A percentile compares a stretch with the other conserved stretches of the same genome.
These are phyloP conservation scores for Suillus alpinus DNA, from an alignment of 768 basidiomycete genomes.

Conservation along the genomic window DNA sequence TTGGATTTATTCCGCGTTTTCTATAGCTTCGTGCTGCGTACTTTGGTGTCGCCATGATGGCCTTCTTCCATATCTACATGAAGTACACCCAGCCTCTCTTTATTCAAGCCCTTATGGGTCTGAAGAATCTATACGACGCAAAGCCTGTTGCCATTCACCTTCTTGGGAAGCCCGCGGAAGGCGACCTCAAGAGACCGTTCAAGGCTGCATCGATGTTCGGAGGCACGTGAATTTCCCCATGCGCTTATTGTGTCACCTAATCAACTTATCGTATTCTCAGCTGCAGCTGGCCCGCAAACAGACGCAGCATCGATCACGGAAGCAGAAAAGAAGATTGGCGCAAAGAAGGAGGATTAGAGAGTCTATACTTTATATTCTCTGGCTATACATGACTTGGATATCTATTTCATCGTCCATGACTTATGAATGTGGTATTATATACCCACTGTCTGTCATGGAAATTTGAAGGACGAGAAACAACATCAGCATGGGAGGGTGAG, in stretches of 20 bases:
- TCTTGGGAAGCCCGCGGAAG: slow-evolving; percentile 73
- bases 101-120: slow-evolving; percentile 92
- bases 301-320: slow-evolving; percentile 85
- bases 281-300: slow-evolving; percentile 70
- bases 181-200: slow-evolving; percentile 90
- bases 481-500: background rate
- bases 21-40: slow-evolving; percentile 61
- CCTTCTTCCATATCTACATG: slow-evolving; percentile 90
- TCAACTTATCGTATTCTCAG: slow-evolving; percentile 22
- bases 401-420: background rate
- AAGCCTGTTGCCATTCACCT: slow-evolving; percentile 83
- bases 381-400: background rate
- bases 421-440: background rate
- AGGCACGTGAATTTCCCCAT: slow-evolving; percentile 36
- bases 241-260: background rate
- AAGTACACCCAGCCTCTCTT: slow-evolving; percentile 96
- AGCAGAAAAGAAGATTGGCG: slow-evolving; percentile 80
- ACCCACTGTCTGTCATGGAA: background rate
- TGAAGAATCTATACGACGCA: slow-evolving; percentile 87
- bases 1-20: background rate
- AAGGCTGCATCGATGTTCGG: slow-evolving; percentile 76
- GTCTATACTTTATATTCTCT: slow-evolving; percentile 6
- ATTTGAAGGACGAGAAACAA: too few species aligned
- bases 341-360: slow-evolving; percentile 75
- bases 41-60: slow-evolving; percentile 84